phyloP scores from a whole-genome alignment of 208 protist species.

The Crithidia thermophila region DNA sequence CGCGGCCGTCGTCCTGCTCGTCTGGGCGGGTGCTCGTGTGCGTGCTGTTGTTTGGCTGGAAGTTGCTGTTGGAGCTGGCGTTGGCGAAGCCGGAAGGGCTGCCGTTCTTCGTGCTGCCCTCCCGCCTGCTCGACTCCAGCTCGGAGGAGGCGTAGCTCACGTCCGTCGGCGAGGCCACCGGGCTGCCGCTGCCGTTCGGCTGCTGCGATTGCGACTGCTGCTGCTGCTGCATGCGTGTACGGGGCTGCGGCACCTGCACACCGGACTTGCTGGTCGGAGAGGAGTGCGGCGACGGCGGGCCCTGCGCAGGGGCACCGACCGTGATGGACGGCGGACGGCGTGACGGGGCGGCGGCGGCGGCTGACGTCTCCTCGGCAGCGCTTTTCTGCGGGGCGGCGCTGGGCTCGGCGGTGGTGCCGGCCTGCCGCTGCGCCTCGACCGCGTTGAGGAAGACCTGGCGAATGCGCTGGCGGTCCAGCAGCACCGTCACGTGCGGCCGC shows the following conservation, averaged over 20 bases:
- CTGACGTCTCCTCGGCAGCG: background rate
- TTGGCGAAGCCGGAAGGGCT: constrained; percentile 15
- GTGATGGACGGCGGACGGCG: constrained; percentile 14
- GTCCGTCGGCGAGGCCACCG: constrained; percentile 30
- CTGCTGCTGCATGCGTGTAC: constrained; percentile 54
- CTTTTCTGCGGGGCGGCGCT: background rate
- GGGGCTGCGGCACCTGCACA: constrained; percentile 69
- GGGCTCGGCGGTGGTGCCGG: constrained; percentile 2
- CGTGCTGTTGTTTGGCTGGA: constrained; percentile 18
- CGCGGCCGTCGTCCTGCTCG: constrained; percentile 24
- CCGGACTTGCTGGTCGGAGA: constrained; percentile 28
- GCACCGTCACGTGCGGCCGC: constrained; percentile 17
- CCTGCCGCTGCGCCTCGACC: background rate
- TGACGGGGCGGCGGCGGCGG: background rate
- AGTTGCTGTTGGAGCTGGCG: constrained; percentile 14
- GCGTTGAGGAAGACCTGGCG: constrained; percentile 17
- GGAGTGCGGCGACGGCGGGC: constrained; percentile 19
- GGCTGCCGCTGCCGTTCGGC: constrained; percentile 16
- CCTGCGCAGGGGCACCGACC: background rate
- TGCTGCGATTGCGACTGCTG: constrained; percentile 37
- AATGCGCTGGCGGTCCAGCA: constrained; percentile 36
- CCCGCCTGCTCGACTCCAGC: constrained; percentile 26
- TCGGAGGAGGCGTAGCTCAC: constrained; percentile 28
- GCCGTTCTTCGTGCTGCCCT: constrained; percentile 11
- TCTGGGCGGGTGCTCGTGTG: constrained; percentile 25